A percentile compares a stretch with the other conserved stretches of the same genome.
Conservation (phyloP, 163 green algal species). For the Coccomyxa subellipsoidea region DNA sequence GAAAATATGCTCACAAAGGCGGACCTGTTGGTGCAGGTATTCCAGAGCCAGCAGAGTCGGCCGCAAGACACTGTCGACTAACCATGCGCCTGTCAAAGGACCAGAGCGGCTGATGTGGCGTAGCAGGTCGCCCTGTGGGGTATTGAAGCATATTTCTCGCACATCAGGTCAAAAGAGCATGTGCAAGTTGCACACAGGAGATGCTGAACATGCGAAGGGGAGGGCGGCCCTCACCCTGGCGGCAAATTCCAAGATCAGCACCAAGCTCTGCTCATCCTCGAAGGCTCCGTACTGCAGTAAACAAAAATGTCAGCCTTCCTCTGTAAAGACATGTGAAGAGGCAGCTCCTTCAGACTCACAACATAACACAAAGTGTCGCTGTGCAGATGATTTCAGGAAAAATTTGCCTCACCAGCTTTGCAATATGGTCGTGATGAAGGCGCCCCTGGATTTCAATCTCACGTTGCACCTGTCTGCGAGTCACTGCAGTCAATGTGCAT, state of each 20-base stretch:
- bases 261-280: not conserved
- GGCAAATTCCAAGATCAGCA: not conserved
- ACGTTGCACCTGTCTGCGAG: not conserved
- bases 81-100: not conserved
- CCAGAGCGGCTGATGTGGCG: not conserved
- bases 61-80: not conserved
- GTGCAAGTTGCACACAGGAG: not conserved
- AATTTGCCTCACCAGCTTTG: not conserved
- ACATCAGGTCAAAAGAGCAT: not conserved
- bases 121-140: constrained; percentile 1
- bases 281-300: not conserved
- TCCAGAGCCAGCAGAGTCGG: not conserved
- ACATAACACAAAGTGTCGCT: no score
- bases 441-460: not conserved
- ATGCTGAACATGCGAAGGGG: not conserved
- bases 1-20: not conserved
- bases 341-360: not conserved
- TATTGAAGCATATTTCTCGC: no score
- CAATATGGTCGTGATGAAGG: not conserved
- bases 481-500: not conserved
- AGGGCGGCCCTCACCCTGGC: not conserved
- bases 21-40: not conserved
- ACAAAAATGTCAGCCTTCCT: not conserved
- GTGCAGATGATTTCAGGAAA: no score
- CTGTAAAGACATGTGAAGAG: not conserved